Conservation (phyloP, 78 protist genomes). For the Guillardia theta region DNA sequence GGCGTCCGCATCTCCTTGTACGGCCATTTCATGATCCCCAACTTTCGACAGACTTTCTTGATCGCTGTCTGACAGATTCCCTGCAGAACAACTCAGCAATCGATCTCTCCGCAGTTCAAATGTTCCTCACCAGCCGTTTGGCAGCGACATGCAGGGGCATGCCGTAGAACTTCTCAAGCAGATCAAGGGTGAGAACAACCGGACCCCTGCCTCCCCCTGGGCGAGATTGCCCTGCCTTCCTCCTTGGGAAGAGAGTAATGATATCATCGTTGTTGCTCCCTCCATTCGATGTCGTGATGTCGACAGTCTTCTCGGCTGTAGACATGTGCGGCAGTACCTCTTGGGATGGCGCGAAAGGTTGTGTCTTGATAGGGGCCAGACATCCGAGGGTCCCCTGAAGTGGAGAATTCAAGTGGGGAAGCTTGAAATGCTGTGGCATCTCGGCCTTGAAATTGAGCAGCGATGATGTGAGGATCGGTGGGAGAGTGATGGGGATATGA, state of each 20-base stretch:
- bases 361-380: no score
- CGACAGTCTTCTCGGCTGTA: no score
- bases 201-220: neutral
- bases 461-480: no score
- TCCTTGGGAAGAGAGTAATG: neutral
- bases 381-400: no score
- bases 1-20: neutral
- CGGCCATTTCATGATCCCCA: neutral
- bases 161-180: neutral
- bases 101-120: no score
- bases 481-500: no score
- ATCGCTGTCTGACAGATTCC: slow-evolving; percentile 20
- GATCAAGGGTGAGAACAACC: neutral
- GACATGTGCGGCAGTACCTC: no score
- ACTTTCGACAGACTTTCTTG: neutral
- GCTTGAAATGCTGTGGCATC: no score
- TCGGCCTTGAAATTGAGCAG: no score
- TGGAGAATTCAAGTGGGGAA: no score
- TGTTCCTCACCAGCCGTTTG: neutral
- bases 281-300: neutral
- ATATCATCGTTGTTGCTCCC: neutral
- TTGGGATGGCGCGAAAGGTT: no score
- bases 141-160: slow-evolving; percentile 23
- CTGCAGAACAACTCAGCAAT: neutral
- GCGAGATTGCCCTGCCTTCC: neutral